Conservation (phyloP, 805 yeast genomes). For the Wickerhamiella sergipiensis region DNA sequence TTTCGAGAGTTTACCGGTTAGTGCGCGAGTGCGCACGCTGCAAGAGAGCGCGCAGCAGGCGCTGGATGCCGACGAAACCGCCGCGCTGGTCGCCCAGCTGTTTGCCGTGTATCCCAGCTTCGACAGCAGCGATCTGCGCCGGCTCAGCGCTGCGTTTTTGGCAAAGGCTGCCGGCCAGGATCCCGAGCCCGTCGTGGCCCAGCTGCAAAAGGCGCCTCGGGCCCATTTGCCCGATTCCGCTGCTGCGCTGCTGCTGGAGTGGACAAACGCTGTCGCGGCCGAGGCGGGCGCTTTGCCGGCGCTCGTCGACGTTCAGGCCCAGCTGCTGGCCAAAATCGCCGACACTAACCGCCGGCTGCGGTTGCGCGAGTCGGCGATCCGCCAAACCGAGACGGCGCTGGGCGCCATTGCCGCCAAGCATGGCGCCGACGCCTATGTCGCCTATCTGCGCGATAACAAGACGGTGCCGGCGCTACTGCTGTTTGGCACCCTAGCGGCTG, state of each 20-base stretch:
- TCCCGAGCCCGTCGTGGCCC: not conserved
- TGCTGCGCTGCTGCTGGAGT: not conserved
- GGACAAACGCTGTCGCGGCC: not conserved
- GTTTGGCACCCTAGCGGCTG: slow-evolving; percentile 2
- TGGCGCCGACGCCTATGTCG: slow-evolving; percentile 1
- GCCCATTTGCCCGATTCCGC: not conserved
- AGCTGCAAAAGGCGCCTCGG: not conserved
- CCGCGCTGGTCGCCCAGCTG: not conserved
- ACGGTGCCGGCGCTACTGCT: not conserved
- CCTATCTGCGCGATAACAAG: slow-evolving; percentile 1
- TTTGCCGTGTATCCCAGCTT: not conserved
- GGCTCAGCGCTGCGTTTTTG: not conserved
- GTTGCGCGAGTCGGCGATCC: not conserved
- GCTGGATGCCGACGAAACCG: not conserved
- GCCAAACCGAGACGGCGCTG: not conserved
- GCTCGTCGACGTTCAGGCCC: not conserved
- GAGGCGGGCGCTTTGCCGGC: not conserved
- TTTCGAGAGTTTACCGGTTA: not conserved
- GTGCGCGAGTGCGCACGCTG: not conserved
- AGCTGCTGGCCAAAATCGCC: not conserved
- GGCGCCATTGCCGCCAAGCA: not conserved
- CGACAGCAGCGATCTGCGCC: not conserved
- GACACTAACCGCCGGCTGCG: not conserved
- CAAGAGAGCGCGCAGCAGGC: not conserved
- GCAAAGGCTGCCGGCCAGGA: not conserved